Percentiles rank a stretch among this genome's conserved stretches.
Conservation (phyloP, 2,329 filamentous ascomycete species). For the Colletotrichum endophyticum region DNA sequence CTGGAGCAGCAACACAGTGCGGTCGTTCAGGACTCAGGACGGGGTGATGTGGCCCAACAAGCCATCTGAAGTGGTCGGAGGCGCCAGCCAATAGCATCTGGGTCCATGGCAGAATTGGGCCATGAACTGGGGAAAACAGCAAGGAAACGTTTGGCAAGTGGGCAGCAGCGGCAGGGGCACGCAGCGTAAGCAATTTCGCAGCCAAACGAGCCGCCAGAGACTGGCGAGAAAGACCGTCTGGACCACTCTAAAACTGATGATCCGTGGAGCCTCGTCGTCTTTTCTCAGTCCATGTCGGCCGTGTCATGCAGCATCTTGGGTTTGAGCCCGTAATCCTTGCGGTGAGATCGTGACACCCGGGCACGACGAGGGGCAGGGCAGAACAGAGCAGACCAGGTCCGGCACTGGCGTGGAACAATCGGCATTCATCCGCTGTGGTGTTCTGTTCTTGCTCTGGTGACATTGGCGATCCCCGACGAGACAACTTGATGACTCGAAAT, state of each 20-base stretch:
- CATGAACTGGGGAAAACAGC: slow-evolving; percentile 2
- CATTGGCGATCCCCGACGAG: neutral
- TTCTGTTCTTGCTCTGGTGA: neutral
- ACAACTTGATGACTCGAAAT: neutral
- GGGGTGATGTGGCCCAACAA: neutral
- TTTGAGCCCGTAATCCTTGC: neutral
- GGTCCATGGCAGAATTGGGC: slow-evolving; percentile 13
- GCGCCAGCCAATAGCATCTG: slow-evolving; percentile 12
- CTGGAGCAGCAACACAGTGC: slow-evolving; percentile 4
- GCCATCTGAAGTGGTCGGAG: slow-evolving; percentile 6
- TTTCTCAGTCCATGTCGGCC: neutral
- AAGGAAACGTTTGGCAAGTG: neutral
- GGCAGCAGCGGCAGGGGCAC: neutral
- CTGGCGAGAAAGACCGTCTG: neutral
- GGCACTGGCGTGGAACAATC: neutral
- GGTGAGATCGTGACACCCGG: neutral
- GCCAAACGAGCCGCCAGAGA: neutral
- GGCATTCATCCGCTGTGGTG: neutral
- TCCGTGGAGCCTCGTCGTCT: neutral
- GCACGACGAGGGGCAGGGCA: neutral
- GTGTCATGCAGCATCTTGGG: neutral
- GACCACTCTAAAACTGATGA: slow-evolving; percentile 12
- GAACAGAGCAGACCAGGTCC: neutral
- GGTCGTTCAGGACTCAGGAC: neutral
- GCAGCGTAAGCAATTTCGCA: neutral